Percentiles rank a stretch among this genome's conserved stretches.
Evolutionary conservation across 2,329 filamentous ascomycete species (phyloP).

Genomic region (Aureobasidium zeae): DNA sequence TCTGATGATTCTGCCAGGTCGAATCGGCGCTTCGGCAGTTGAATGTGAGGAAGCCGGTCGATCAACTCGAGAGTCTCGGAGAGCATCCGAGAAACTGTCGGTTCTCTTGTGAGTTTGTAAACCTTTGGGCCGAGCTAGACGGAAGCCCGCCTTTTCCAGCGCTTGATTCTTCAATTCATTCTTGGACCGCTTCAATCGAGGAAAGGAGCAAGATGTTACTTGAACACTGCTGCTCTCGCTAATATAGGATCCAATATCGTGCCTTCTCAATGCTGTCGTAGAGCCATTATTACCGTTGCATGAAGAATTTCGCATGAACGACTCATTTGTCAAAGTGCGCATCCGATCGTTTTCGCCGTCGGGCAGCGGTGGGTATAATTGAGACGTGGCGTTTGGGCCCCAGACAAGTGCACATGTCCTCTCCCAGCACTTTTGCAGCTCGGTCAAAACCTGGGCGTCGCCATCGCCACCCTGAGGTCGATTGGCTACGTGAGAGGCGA

Average conservation of each 20-base stretch:
- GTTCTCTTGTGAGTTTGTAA: conserved; percentile 65
- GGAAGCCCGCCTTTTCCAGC: background rate
- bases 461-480: conserved; percentile 47
- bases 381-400: conserved; percentile 59
- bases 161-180: conserved; percentile 3
- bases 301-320: conserved; percentile 6
- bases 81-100: conserved; percentile 76
- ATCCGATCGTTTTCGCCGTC: background rate
- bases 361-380: conserved; percentile 1
- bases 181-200: conserved; percentile 31
- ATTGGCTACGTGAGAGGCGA: conserved; percentile 45
- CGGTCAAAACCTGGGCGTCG: conserved; percentile 77
- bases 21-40: conserved; percentile 25
- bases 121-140: background rate
- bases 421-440: conserved; percentile 96
- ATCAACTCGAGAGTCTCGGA: conserved; percentile 57
- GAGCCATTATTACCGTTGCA: conserved; percentile 1
- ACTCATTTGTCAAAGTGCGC: conserved; percentile 4
- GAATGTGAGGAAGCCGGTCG: conserved; percentile 33
- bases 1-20: conserved; percentile 68
- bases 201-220: conserved; percentile 51
- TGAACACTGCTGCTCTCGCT: conserved; percentile 44
- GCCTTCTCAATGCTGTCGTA: conserved; percentile 1
- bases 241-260: conserved; percentile 24
- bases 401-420: conserved; percentile 83